These are phyloP conservation scores for Diplodia corticola DNA, from an alignment of 2,329 filamentous ascomycete genomes.

Conservation along the genomic window DNA sequence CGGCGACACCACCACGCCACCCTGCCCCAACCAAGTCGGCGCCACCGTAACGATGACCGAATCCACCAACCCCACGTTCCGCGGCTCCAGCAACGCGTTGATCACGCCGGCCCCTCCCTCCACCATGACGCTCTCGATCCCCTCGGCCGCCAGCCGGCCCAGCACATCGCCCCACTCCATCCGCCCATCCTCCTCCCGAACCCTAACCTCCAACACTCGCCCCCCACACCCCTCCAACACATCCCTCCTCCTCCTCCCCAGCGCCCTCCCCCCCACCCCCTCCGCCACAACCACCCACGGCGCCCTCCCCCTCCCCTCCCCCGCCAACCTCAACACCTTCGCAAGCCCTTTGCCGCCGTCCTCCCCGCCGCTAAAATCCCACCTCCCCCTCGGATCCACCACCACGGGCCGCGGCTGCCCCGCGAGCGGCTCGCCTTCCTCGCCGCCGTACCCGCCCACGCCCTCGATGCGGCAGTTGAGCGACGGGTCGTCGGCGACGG, in stretches of 20 bases:
- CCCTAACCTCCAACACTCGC: constrained; percentile 32
- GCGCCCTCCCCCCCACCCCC: constrained; percentile 31
- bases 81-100: constrained; percentile 71
- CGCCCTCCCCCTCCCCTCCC: constrained; percentile 65
- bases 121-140: constrained; percentile 80
- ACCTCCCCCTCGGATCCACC: constrained; percentile 75
- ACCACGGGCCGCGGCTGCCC: constrained; percentile 79
- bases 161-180: constrained; percentile 66
- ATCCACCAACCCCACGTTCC: constrained; percentile 64
- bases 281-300: constrained; percentile 64
- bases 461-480: constrained; percentile 77
- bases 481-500: constrained; percentile 79
- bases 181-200: constrained; percentile 38
- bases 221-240: constrained; percentile 35
- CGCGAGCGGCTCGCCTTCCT: constrained; percentile 44
- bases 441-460: constrained; percentile 56
- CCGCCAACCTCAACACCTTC: constrained; percentile 67
- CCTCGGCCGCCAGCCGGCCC: constrained; percentile 56
- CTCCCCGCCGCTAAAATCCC: constrained; percentile 58
- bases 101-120: constrained; percentile 85
- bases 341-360: constrained; percentile 49
- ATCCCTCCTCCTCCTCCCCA: constrained; percentile 26
- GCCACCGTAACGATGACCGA: constrained; percentile 86
- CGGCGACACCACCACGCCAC: constrained; percentile 78
- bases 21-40: constrained; percentile 83